Base-by-base conservation (phyloP, 371 early-diverging fungal species). In the Blakeslea trispora region DNA sequence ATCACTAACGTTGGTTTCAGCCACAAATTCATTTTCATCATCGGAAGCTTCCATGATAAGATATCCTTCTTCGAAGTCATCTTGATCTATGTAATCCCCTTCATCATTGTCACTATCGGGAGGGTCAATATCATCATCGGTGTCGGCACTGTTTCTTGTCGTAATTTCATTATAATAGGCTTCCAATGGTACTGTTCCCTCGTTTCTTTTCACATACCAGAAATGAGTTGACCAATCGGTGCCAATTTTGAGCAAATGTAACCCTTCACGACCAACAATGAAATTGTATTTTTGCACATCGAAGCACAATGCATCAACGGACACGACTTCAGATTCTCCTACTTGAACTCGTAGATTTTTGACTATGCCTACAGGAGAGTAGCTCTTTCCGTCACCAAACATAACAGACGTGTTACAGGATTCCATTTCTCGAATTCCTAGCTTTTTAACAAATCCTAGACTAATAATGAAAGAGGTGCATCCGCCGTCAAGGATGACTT, bases 401-500 rank as follows among this genome's bases (percentile, higher is more conserved):
- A 39, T 39, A 10, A 50, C 19, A 13, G 22, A 35, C 1, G 9
- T 17, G 6, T 37, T 18, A 10, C 19, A 10, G 0, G 50, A 11
- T 9, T 22, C 39, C 2, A 45, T 3, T 11, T 45, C 24, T 5
- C 15, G 7, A 13, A 50, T 18, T 18, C 39, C 21, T 1, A 50
- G 6, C 18, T 21, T 0, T 39, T 50, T 39, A 1, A 22, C 50
- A 7, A 39, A 39, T 1, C 22, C 3, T 0, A 22, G 14, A 39
- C 50, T 50, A 14, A 50, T 50, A 14, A 50, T 39, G 8, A 11
- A 50, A 2, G 50, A 39, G 4, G 39, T 39, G 21, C 50, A 50
- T 14, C 50, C 50, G 39, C 50, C 50, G 22, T 50, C 50, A 8
- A 50, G 14, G 22, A 50, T 23, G 11, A 50, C 39, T 22, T 50